Base-by-base conservation (phyloP, 176 grass and related monocot species). In the Stipa capillata region DNA sequence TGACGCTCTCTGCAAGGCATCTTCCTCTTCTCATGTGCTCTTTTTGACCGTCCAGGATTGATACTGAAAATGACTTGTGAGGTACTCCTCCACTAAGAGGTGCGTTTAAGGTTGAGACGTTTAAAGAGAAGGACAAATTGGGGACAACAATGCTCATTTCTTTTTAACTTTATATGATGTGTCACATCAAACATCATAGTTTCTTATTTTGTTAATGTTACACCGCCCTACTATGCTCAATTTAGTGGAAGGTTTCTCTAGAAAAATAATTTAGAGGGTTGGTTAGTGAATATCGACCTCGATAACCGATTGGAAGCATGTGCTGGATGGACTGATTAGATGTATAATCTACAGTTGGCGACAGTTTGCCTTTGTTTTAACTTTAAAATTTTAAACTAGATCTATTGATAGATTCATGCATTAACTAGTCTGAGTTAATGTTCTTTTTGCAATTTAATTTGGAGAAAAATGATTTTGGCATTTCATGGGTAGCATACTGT, bases 1-100 rank as follows among this genome's bases (percentile, higher is more conserved):
- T 56, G 69, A 57, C 67, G 52, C 39, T 53, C 15, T 70, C n/a
- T 7, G 65, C 43, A n/a, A 55, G 58, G 79, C 79, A 77, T 71
- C 79, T 82, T 20, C n/a, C 13, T 27, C 60, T 4, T 18, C n/a
- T 41, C 61, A 33, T 10, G 44, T 47, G 54, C 42, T 36, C 5
- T 33, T 76, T 68, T 61, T 83, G 57, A 65, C 65, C 3, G 31
- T 48, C 35, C 14, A 4, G 13, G 32, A 35, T n/a, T 17, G 40
- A 21, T 57, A 37, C 40, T 7, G 61, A 81, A 69, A 81, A 66
- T 21, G 41, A 75, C 78, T 0, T 23, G 3, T 37, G 36, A 18
- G 75, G 33, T 0, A n/a, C n/a, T n/a, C n/a, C n/a, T n/a, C n/a
- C n/a, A n/a, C n/a, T n/a, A 9, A 36, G 37, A 80, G 23, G 14